Evolutionary conservation across 2,329 filamentous ascomycete species (phyloP).

Genomic region (Teratosphaeria viscida): DNA sequence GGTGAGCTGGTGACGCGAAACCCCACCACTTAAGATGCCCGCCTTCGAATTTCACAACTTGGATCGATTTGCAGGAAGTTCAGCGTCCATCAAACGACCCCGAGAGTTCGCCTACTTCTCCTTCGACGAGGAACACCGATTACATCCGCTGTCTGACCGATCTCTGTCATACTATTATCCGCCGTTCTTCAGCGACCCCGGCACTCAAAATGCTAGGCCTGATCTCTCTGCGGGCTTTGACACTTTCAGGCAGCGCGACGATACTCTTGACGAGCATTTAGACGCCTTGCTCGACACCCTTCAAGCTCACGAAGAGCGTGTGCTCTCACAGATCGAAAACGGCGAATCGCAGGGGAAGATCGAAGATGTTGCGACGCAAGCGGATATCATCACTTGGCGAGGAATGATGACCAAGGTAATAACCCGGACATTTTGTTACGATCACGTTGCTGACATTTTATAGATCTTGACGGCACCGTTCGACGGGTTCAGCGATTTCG

Average conservation of each 20-base stretch:
- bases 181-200: conserved; percentile 30
- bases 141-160: conserved; percentile 59
- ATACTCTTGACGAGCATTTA: conserved; percentile 76
- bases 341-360: neutral
- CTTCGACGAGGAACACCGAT: conserved; percentile 73
- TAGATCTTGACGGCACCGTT: conserved; percentile 81
- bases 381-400: conserved; percentile 82
- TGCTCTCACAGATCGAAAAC: conserved; percentile 45
- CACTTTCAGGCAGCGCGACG: conserved; percentile 62
- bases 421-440: neutral
- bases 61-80: conserved; percentile 55
- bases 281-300: conserved; percentile 73
- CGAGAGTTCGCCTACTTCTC: conserved; percentile 90
- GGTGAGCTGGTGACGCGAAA: neutral
- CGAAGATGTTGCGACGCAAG: conserved; percentile 35
- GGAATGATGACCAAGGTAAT: conserved; percentile 96
- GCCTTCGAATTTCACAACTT: conserved; percentile 59
- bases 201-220: conserved; percentile 27
- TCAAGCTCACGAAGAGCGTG: conserved; percentile 58
- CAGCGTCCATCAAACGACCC: conserved; percentile 63
- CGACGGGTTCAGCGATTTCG: conserved; percentile 76
- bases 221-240: conserved; percentile 76
- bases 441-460: conserved; percentile 3
- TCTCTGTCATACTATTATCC: conserved; percentile 85
- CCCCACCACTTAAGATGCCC: neutral